Base-by-base conservation (phyloP, 306 rosid genomes). In the Citrullus colocynthis region DNA sequence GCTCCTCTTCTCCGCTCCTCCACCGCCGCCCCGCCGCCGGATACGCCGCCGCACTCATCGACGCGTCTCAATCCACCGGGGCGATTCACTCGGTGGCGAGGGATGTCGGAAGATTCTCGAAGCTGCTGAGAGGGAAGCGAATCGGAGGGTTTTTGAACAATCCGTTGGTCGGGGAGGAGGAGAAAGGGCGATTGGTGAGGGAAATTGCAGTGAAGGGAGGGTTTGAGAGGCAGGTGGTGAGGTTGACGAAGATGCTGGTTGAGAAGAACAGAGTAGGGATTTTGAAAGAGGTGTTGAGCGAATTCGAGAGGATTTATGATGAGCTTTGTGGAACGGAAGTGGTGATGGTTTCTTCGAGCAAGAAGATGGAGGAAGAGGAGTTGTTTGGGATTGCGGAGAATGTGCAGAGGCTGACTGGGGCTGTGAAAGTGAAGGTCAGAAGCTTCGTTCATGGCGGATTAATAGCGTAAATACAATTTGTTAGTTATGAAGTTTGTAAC, bases 31-130 rank as follows among this genome's bases (percentile, higher is more conserved):
- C 93, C 2, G 87, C 96, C 7, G 83, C 92, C 57, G 97, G 97
- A 1, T 93, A 91, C 64, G 97, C 97, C 1, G 96, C 93, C 15
- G 98, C 98, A 9, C 79, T 91, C 52, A 16, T 93, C 39, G 92
- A 86, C 44, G 80, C 83, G 8, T 89, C 93, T 77, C 97, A 90
- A 9, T 77, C 30, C 63, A 86, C 14, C 87, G 81, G 78, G 4
- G 80, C 91, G n/a, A 88, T 93, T 45, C 87, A 87, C 69, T 45
- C 20, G 21, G 92, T 93, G 13, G 90, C 83, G 2, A 69, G 12
- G 69, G 97, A 90, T 72, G 92, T 85, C 41, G 84, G 76, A 12
- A 83, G 85, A 84, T 83, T 93, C 67, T 74, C 85, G 84, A 75
- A 69, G 52, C 17, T 89, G 56, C 82, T 93, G 9, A 74, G 79